phyloP scores from a whole-genome alignment of 2,329 filamentous ascomycete genomes.

The Fusarium mundagurra region DNA sequence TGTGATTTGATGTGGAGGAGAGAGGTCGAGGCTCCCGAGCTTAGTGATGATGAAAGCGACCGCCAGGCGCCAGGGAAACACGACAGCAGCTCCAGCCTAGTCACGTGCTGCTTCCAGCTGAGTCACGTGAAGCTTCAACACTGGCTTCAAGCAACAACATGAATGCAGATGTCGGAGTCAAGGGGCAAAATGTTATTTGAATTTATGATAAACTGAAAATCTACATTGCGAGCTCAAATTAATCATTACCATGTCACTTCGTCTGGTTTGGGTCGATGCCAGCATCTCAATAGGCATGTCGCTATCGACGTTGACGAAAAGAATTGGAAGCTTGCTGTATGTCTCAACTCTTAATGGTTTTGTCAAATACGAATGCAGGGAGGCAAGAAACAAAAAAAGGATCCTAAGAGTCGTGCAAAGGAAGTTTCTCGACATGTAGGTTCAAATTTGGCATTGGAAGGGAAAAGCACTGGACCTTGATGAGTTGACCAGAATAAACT shows the following conservation, averaged over 20 bases:
- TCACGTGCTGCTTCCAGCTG: constrained; percentile 43
- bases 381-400: no score
- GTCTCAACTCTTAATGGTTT: not conserved
- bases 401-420: no score
- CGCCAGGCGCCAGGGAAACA: constrained; percentile 58
- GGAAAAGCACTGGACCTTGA: not conserved
- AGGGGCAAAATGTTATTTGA: no score
- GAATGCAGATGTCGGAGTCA: not conserved
- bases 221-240: rapidly evolving
- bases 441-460: no score
- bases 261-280: not conserved
- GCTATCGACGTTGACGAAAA: not conserved
- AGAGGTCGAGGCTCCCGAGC: constrained; percentile 41
- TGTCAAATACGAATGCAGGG: not conserved
- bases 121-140: constrained; percentile 27
- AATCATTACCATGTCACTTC: not conserved
- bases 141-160: not conserved
- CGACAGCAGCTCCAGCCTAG: constrained; percentile 49
- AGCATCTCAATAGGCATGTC: not conserved
- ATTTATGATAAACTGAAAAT: not conserved
- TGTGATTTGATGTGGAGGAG: constrained; percentile 38
- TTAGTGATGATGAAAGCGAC: constrained; percentile 48
- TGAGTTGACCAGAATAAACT: not conserved
- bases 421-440: not conserved
- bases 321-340: not conserved